These are phyloP conservation scores for Durusdinium trenchii DNA, from an alignment of 73 alveolate species.

Conservation along the genomic window DNA sequence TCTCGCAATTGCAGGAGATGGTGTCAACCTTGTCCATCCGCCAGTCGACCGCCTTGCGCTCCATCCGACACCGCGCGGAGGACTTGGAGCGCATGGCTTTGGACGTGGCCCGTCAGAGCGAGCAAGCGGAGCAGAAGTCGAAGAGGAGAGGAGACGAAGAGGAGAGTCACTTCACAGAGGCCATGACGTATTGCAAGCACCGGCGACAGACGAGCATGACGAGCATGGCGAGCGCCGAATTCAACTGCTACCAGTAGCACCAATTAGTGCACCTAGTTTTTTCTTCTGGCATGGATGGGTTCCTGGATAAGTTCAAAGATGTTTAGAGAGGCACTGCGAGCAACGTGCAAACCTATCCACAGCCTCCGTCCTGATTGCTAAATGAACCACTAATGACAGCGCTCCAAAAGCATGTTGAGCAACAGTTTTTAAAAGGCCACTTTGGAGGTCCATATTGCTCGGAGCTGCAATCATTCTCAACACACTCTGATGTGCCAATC, in stretches of 20 bases:
- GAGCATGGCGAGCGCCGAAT: conserved; percentile 39
- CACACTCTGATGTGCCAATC: no score
- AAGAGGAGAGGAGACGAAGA: neutral
- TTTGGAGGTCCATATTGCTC: no score
- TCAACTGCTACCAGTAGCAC: conserved; percentile 15
- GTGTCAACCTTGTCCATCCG: conserved; percentile 27
- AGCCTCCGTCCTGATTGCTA: no score
- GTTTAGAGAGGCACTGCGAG: no score
- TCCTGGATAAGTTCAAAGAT: neutral
- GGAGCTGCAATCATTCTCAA: no score
- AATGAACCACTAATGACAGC: no score
- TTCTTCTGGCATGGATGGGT: neutral
- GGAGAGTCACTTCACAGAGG: neutral
- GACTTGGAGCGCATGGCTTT: conserved; percentile 32
- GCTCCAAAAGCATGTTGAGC: no score
- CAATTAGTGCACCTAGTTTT: conserved; percentile 30
- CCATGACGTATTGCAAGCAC: neutral
- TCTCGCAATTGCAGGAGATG: conserved; percentile 35
- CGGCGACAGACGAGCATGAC: neutral
- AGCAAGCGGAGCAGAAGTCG: neutral
- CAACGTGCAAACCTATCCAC: no score
- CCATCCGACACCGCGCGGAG: conserved; percentile 51
- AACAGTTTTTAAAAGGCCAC: no score
- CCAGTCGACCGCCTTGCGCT: conserved; percentile 29
- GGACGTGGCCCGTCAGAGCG: conserved; percentile 48